Conservation (phyloP, 352 stramenopile species). For the Phytophthora megakarya region DNA sequence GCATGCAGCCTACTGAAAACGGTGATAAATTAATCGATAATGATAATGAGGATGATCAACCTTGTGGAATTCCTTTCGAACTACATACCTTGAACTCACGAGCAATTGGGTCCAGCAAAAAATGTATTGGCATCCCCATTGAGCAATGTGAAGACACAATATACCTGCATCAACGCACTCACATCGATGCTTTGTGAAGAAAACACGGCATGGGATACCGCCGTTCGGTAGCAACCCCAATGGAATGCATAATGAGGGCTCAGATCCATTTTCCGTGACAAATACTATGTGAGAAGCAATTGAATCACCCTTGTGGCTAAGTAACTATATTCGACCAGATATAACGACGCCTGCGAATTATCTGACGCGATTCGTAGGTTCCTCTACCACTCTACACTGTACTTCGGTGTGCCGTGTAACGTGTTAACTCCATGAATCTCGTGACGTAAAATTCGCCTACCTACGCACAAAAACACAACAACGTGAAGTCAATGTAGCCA, state of each 20-base stretch:
- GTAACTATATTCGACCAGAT: background rate
- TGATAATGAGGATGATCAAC: background rate
- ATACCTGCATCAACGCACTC: background rate
- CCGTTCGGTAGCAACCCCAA: background rate
- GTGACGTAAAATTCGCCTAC: too few species aligned
- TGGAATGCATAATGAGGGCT: background rate
- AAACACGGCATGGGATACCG: slow-evolving; percentile 5
- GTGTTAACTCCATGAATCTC: too few species aligned
- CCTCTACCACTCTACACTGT: too few species aligned
- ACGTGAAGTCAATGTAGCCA: background rate
- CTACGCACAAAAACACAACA: too few species aligned
- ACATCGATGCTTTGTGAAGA: background rate
- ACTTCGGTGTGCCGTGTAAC: too few species aligned
- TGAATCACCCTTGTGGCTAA: background rate
- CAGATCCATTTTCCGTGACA: background rate
- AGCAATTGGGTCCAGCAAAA: background rate
- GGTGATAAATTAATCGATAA: background rate
- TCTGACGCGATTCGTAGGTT: too few species aligned
- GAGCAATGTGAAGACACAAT: background rate
- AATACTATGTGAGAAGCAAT: background rate
- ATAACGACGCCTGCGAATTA: too few species aligned
- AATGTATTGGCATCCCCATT: slow-evolving; percentile 7
- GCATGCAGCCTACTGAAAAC: too few species aligned
- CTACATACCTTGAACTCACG: background rate
- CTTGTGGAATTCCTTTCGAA: background rate